Evolutionary conservation across 1,284 basidiomycete species (phyloP), one percentile per base, ranked within the genome.

Genomic region (Golubevia pallescens): DNA sequence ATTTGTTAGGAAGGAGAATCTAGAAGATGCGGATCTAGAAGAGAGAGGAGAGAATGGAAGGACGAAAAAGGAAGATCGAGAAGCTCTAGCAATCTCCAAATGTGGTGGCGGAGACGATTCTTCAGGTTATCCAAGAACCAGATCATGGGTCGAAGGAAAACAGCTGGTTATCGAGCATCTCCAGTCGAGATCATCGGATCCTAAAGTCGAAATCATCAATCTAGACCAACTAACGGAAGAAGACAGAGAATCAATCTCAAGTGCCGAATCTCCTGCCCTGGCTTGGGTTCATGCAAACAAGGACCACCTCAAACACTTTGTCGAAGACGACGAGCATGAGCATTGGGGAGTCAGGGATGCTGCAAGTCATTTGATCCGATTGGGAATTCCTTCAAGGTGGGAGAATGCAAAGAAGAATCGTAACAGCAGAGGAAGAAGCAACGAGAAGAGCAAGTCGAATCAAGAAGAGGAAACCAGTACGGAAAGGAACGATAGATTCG

Each of bases 81-180:
- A 24, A 51, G 23, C 32, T n/a, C 24, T 58, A 21, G 5, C 19
- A 38, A 66, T 23, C 65, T 20, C 34, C 34, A 53, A 42, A 20
- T 24, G 66, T 10, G 7, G 53, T 38, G 34, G 42, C 20, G 20
- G 63, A 61, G n/a, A 70, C 20, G 42, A 72, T 13, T 60, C 72
- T 21, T n/a, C 58, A 8, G 52, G 65, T 2, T 82, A 74, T 68
- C 81, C 82, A 1, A 69, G 65, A 20, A 63, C 74, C 6, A 68
- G 70, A 21, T 68, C 78, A 42, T 85, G 81, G 81, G 68, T 82
- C 16, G 81, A 85, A 61, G 83, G 83, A 2, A 61, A 73, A 63
- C 70, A 78, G 8, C 67, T 85, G 3, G 70, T 85, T 19, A 63
- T 84, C 51, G 80, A 85, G 61, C 73, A 81, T 63, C 76, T 75